Base-by-base conservation (phyloP, 2,329 filamentous ascomycete species). In the Colletotrichum sp. region DNA sequence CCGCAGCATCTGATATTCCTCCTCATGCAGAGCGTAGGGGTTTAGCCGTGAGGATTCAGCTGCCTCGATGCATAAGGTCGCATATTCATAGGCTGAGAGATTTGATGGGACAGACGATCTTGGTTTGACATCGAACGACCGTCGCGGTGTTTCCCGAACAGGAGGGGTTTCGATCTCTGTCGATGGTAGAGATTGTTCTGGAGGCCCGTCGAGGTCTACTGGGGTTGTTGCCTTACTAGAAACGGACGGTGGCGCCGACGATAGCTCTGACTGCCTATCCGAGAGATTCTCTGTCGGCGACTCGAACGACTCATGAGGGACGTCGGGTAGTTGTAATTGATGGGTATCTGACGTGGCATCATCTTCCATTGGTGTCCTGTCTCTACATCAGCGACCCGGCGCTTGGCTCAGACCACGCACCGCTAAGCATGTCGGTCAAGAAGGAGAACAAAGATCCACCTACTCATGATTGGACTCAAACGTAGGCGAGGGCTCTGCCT, bases 1-100 rank as follows among this genome's bases (percentile, higher is more conserved):
- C 77, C 95, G 92, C 55, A 99, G 87, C 75, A 98, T 89, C 75
- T 90, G 87, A 82, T 98, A 96, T 84, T 99, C 97, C 77, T 95
- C 93, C 30, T 91, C 90, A 84, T 98, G 96, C 52, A 99, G 87
- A 13, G 94, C 93, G 84, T 97, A 98, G 1, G 97, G 96, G 78
- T 96, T 96, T 2, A 99, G 88, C 73, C 97, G 91, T 55, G 95
- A 98, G 10, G 95, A 94, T 84, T 98, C 95, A 70, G 96, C 97
- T 15, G 96, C 96, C 69, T 93, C 90, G 74, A 98, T 94, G 82
- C 96, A 98, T 86, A 99, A 96, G 78, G 93, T 91, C n/a, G 95
- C 96, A 85, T 98, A 98, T 75, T 96, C 93, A 66, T 91, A 89
- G 32, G 92, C 89, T 18, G 94, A 88, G 61, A 98, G 84, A 77